phyloP scores from a whole-genome alignment of 352 stramenopile genomes.

The Aphanomyces invadans region DNA sequence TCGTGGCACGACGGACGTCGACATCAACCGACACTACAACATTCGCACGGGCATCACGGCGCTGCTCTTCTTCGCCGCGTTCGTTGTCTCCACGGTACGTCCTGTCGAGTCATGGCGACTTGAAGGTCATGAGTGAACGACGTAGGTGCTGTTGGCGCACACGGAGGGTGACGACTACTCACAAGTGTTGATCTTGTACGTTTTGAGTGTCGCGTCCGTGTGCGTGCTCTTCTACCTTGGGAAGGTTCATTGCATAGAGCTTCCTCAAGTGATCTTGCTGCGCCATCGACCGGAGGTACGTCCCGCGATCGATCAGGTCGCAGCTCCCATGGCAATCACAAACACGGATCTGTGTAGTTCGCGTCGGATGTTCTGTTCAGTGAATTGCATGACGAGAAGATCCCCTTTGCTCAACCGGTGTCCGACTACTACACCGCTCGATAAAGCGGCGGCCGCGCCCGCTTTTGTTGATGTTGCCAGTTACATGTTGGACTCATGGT shows the following conservation, averaged over 20 bases:
- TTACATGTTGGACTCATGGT: conserved; percentile 47
- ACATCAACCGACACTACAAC: conserved; percentile 55
- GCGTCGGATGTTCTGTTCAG: conserved; percentile 31
- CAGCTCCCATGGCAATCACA: too few species aligned
- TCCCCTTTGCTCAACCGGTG: conserved; percentile 55
- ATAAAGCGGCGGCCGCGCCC: too few species aligned
- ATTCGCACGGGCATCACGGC: conserved; percentile 35
- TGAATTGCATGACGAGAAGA: conserved; percentile 30
- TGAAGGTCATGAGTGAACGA: background rate
- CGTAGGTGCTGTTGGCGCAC: conserved; percentile 34
- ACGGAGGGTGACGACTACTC: conserved; percentile 30
- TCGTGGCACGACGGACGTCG: conserved; percentile 30
- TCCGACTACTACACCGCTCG: conserved; percentile 36
- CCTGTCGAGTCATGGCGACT: background rate
- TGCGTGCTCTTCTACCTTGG: conserved; percentile 58
- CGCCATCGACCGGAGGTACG: conserved; percentile 55
- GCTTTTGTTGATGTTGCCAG: too few species aligned
- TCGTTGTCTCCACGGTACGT: conserved; percentile 30
- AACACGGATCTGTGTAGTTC: conserved; percentile 54
- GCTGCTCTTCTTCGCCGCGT: conserved; percentile 42
- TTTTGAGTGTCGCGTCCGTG: conserved; percentile 46
- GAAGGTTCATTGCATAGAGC: conserved; percentile 64
- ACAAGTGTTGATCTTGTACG: conserved; percentile 48
- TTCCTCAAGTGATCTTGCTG: conserved; percentile 58
- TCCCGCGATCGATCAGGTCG: too few species aligned